These are phyloP conservation scores for Periglandula ipomoeae DNA, from an alignment of 2,329 filamentous ascomycete genomes.

Conservation along the genomic window DNA sequence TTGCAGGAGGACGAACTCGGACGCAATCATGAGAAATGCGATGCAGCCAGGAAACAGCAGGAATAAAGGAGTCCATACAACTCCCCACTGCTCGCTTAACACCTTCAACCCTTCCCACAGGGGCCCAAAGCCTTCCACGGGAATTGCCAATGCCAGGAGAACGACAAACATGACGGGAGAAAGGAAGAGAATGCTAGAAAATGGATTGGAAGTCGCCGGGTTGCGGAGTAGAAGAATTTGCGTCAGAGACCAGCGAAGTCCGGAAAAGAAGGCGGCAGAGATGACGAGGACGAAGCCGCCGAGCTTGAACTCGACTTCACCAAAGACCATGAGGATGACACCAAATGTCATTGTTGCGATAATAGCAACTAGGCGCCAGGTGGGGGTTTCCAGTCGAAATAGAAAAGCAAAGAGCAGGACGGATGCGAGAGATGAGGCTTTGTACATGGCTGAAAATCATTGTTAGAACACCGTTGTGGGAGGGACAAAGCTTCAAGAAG, in stretches of 20 bases:
- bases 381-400: slow-evolving; percentile 83
- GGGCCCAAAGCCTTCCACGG: slow-evolving; percentile 69
- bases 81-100: slow-evolving; percentile 60
- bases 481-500: not conserved
- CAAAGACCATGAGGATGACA: slow-evolving; percentile 96
- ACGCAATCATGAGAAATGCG: slow-evolving; percentile 93
- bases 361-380: slow-evolving; percentile 74
- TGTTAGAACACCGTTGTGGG: slow-evolving; percentile 14
- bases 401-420: slow-evolving; percentile 92
- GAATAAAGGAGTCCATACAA: slow-evolving; percentile 56
- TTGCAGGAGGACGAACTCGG: slow-evolving; percentile 90
- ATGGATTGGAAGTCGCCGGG: slow-evolving; percentile 90
- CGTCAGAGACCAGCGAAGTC: slow-evolving; percentile 96
- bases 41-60: slow-evolving; percentile 84
- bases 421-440: slow-evolving; percentile 91
- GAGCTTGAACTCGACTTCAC: slow-evolving; percentile 81
- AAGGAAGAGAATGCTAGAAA: slow-evolving; percentile 96
- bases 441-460: slow-evolving; percentile 70
- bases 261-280: slow-evolving; percentile 85
- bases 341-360: slow-evolving; percentile 88
- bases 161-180: slow-evolving; percentile 92
- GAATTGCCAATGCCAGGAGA: slow-evolving; percentile 70
- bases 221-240: slow-evolving; percentile 92
- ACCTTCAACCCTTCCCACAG: slow-evolving; percentile 56
- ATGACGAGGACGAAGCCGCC: slow-evolving; percentile 90